Evolutionary conservation across 805 yeast species (phyloP).

Genomic region (Starmera dryadoides): DNA sequence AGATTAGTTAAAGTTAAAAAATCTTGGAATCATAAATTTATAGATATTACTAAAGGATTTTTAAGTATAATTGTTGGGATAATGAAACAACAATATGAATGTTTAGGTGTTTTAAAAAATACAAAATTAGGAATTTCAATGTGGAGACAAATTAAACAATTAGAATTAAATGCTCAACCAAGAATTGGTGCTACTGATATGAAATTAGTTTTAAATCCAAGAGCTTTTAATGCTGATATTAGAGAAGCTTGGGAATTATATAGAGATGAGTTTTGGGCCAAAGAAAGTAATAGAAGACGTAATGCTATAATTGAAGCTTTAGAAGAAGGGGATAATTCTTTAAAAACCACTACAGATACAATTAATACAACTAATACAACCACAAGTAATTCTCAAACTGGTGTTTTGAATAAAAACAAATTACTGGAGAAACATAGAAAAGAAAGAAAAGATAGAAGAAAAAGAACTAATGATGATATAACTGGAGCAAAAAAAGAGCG

Average conservation of each 20-base stretch:
- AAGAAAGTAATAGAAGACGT: conserved; percentile 65
- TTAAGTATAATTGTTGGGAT: conserved; percentile 18
- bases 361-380: no score
- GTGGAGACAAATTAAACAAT: background rate
- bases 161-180: conserved; percentile 42
- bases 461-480: conserved; percentile 1
- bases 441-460: conserved; percentile 33
- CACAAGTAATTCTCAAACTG: background rate
- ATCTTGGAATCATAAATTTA: conserved; percentile 27
- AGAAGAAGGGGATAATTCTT: background rate
- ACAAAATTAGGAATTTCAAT: no score
- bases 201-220: conserved; percentile 71
- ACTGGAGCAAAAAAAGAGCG: no score
- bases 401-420: conserved; percentile 20
- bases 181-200: conserved; percentile 73
- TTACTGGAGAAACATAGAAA: conserved; percentile 29
- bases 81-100: background rate
- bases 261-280: conserved; percentile 87
- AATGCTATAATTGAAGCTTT: conserved; percentile 13
- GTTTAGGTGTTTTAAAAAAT: conserved; percentile 15
- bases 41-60: conserved; percentile 25
- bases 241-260: conserved; percentile 95
- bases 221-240: conserved; percentile 74
- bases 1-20: conserved; percentile 57
- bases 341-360: no score